phyloP scores from a whole-genome alignment of 495 filamentous ascomycete species.

The Podospora appendiculata region DNA sequence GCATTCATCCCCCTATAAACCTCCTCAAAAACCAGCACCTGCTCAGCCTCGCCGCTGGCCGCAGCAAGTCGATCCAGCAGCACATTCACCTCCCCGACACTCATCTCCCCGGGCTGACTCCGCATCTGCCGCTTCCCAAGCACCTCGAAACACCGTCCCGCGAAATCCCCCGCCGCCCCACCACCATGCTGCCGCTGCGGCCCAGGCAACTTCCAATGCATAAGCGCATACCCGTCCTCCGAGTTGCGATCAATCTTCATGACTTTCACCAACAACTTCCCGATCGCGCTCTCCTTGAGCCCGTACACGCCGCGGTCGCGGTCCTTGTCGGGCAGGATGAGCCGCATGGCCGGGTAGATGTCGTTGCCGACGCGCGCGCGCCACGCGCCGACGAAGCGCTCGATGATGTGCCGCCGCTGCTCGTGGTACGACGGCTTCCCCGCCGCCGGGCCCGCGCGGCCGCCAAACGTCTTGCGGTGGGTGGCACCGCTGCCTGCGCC shows the following conservation, averaged over 20 bases:
- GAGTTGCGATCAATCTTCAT: constrained; percentile 91
- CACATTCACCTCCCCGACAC: constrained; percentile 82
- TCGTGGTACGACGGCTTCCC: constrained; percentile 64
- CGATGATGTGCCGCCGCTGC: constrained; percentile 74
- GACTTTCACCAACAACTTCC: constrained; percentile 77
- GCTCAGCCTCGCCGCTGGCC: constrained; percentile 70
- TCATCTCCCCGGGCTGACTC: constrained; percentile 65
- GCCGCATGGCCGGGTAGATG: constrained; percentile 85
- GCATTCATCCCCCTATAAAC: constrained; percentile 92
- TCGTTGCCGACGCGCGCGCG: constrained; percentile 80
- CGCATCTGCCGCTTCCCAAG: constrained; percentile 78
- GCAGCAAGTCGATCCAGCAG: constrained; percentile 72
- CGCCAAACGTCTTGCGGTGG: background rate
- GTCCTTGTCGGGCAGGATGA: constrained; percentile 93
- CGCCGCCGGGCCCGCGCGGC: too few species aligned
- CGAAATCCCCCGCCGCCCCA: constrained; percentile 81
- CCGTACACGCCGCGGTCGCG: constrained; percentile 90
- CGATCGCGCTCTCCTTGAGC: constrained; percentile 87
- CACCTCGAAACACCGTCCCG: constrained; percentile 76
- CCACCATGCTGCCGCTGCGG: constrained; percentile 41
- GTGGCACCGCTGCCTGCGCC: too few species aligned
- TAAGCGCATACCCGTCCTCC: constrained; percentile 73
- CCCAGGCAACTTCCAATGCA: constrained; percentile 92
- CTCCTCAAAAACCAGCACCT: constrained; percentile 66
- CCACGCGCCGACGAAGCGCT: constrained; percentile 85